These are phyloP conservation scores for Morella rubra DNA, from an alignment of 306 rosid species.

Conservation along the genomic window DNA sequence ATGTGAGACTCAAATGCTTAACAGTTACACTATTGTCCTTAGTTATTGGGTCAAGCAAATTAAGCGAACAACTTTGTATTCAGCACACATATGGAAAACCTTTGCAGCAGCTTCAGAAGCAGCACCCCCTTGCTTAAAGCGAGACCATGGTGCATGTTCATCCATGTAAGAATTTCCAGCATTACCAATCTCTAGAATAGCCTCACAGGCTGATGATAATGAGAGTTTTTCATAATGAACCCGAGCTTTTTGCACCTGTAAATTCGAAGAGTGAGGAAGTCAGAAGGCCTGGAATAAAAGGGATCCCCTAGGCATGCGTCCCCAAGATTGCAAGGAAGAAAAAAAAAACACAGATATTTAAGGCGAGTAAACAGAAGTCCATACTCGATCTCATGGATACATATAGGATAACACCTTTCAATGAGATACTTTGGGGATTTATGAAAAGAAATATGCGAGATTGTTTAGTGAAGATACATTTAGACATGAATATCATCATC, in stretches of 20 bases:
- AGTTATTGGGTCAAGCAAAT: constrained; percentile 9
- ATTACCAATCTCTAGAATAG: constrained; percentile 81
- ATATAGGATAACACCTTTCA: neutral
- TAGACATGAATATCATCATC: neutral
- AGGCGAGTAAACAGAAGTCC: neutral
- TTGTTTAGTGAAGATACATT: neutral
- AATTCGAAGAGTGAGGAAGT: constrained; percentile 7
- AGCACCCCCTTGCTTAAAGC: constrained; percentile 80
- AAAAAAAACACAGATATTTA: neutral
- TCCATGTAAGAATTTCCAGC: constrained; percentile 85
- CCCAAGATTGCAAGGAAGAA: neutral
- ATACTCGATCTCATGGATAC: neutral
- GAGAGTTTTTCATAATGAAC: constrained; percentile 67
- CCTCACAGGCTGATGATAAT: constrained; percentile 89
- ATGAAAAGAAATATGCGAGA: neutral
- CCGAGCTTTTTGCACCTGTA: constrained; percentile 70
- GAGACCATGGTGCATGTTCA: constrained; percentile 91
- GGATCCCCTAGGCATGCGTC: neutral
- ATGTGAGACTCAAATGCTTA: constrained; percentile 1
- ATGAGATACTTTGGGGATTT: neutral
- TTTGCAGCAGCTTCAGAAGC: constrained; percentile 81
- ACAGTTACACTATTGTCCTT: neutral
- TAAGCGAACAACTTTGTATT: neutral
- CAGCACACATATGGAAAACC: constrained; percentile 34
- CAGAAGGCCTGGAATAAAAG: neutral